Evolutionary conservation across 495 filamentous ascomycete genomes (phyloP).

Genomic region (Glarea lozoyensis): DNA sequence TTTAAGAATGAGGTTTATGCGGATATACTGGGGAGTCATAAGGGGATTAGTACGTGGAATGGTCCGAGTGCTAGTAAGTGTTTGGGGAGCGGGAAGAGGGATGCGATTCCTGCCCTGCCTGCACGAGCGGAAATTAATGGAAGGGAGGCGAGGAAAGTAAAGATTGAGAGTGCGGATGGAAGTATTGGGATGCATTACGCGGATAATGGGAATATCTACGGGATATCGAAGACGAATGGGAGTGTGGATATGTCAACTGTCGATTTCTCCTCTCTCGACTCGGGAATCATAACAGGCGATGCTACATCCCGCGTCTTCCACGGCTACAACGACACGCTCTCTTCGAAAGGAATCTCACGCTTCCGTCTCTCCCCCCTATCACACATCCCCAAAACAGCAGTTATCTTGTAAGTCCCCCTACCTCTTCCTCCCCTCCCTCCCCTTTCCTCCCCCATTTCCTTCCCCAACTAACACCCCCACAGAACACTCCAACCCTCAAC

Average conservation of each 20-base stretch:
- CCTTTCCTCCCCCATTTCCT: not conserved
- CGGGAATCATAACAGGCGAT: not conserved
- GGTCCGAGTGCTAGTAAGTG: not conserved
- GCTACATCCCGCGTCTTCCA: not conserved
- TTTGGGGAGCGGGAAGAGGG: not conserved
- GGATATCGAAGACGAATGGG: not conserved
- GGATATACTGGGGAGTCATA: not conserved
- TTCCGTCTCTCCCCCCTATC: not conserved
- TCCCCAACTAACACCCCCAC: not conserved
- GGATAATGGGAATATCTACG: not conserved
- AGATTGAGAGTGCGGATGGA: not conserved
- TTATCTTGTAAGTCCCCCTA: not conserved
- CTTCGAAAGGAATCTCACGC: not conserved
- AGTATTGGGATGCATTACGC: not conserved
- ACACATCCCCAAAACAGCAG: not conserved
- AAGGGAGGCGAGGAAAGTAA: not conserved
- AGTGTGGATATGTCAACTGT: slow-evolving; percentile 1
- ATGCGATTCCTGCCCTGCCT: not conserved
- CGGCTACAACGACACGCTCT: not conserved
- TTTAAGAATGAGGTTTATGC: not conserved
- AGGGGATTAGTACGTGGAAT: not conserved
- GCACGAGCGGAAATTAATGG: not conserved
- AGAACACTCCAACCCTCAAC: not conserved
- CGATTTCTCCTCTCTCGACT: not conserved
- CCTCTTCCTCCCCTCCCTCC: not conserved